Percentiles rank a stretch among this genome's conserved stretches.
Conservation (phyloP, 2,329 filamentous ascomycete species). For the Sporothrix globosa region DNA sequence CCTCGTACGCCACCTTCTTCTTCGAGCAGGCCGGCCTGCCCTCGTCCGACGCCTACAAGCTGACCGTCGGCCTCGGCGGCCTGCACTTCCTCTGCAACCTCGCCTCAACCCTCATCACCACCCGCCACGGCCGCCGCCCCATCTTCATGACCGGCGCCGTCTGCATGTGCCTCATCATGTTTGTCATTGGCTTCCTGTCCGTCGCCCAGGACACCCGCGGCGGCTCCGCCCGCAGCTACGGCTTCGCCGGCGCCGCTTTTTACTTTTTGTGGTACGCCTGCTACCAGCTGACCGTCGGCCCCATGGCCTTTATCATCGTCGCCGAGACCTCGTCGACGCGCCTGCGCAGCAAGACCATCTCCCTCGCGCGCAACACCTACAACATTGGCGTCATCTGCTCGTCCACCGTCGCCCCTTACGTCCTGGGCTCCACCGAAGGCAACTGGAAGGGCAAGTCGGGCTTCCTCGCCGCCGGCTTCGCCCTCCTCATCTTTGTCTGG, state of each 20-base stretch:
- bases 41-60: conserved; percentile 45
- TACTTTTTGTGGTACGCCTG: conserved; percentile 48
- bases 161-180: conserved; percentile 43
- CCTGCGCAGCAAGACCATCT: conserved; percentile 52
- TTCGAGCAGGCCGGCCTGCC: conserved; percentile 51
- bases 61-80: conserved; percentile 49
- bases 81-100: conserved; percentile 51
- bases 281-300: conserved; percentile 45
- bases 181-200: conserved; percentile 49
- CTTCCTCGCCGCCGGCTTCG: conserved; percentile 50
- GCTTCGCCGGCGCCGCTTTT: conserved; percentile 48
- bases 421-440: conserved; percentile 45
- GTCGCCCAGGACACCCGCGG: conserved; percentile 44
- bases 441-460: conserved; percentile 49
- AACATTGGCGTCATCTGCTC: conserved; percentile 51
- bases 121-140: conserved; percentile 48
- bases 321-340: conserved; percentile 54
- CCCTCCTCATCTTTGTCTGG: conserved; percentile 52
- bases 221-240: conserved; percentile 36
- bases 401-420: conserved; percentile 47
- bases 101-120: conserved; percentile 51
- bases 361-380: conserved; percentile 51
- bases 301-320: conserved; percentile 53
- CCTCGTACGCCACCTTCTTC: conserved; percentile 46
- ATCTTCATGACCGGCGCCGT: conserved; percentile 47